Conservation (phyloP, 2,329 filamentous ascomycete genomes). For the Epichloe hybrida region DNA sequence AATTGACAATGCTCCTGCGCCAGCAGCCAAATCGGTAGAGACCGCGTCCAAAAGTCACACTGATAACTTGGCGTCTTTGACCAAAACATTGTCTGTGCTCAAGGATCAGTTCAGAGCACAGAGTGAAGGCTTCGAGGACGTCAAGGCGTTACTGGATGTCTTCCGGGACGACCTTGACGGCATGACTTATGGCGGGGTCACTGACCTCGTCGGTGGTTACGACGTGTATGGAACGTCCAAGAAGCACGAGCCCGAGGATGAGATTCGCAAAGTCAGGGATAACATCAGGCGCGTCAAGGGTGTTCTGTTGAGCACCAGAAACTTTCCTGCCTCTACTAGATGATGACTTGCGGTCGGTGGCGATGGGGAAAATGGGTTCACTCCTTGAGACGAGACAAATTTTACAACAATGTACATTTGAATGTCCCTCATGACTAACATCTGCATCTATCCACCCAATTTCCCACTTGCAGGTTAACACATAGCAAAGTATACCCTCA, state of each 20-base stretch:
- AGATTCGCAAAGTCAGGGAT: conserved; percentile 58
- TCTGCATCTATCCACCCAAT: not conserved
- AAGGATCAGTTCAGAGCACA: conserved; percentile 29
- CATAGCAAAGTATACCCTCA: not conserved
- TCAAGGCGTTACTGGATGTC: conserved; percentile 39
- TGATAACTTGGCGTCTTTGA: conserved; percentile 28
- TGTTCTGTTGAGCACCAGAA: conserved; percentile 58
- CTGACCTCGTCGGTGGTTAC: conserved; percentile 24
- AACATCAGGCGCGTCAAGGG: conserved; percentile 72
- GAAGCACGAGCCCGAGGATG: conserved; percentile 48
- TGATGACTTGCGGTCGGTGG: conserved; percentile 5
- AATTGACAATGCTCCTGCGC: conserved; percentile 7
- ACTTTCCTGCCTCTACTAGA: conserved; percentile 44
- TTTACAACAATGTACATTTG: not conserved
- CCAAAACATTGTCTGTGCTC: conserved; percentile 27
- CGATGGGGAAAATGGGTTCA: not conserved
- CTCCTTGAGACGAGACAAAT: not conserved
- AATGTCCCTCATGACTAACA: not conserved
- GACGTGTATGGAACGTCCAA: conserved; percentile 30
- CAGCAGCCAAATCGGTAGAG: conserved; percentile 10
- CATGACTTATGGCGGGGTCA: conserved; percentile 33
- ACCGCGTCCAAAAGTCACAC: conserved; percentile 25
- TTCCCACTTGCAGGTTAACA: not conserved
- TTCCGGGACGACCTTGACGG: conserved; percentile 54
- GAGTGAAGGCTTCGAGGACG: conserved; percentile 35